phyloP scores from a whole-genome alignment of 164 flowering plant species.

The Vitis rotundifolia region DNA sequence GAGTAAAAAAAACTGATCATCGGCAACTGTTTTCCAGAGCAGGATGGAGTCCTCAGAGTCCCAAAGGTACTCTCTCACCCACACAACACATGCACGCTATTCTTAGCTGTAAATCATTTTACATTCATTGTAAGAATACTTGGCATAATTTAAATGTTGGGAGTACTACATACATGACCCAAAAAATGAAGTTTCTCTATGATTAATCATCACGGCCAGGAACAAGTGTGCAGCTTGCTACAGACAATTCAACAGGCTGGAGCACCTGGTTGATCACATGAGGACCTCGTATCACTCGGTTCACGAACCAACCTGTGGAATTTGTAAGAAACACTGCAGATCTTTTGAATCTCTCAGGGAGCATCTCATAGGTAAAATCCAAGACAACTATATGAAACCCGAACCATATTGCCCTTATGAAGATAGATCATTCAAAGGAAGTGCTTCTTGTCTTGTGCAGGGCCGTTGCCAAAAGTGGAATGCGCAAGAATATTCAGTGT shows the following conservation, averaged over 20 bases:
- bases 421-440: background rate
- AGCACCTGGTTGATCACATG: conserved; percentile 96
- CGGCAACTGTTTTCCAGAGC: conserved; percentile 16
- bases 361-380: conserved; percentile 70
- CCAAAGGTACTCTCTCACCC: conserved; percentile 21
- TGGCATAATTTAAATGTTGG: too few relatives aligned
- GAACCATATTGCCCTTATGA: background rate
- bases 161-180: too few relatives aligned
- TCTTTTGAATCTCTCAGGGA: conserved; percentile 88
- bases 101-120: background rate
- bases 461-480: conserved; percentile 84
- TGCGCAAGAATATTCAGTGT: conserved; percentile 64
- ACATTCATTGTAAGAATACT: too few relatives aligned
- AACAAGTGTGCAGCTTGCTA: conserved; percentile 93
- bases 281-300: conserved; percentile 77
- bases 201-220: conserved; percentile 35
- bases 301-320: conserved; percentile 88
- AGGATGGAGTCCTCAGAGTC: conserved; percentile 33
- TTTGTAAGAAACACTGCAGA: conserved; percentile 81
- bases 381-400: background rate
- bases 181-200: too few relatives aligned
- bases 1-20: background rate
- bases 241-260: conserved; percentile 79
- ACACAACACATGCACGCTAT: background rate
- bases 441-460: conserved; percentile 26